Conservation (phyloP, 1,284 basidiomycete species). For the Moesziomyces antarcticus region DNA sequence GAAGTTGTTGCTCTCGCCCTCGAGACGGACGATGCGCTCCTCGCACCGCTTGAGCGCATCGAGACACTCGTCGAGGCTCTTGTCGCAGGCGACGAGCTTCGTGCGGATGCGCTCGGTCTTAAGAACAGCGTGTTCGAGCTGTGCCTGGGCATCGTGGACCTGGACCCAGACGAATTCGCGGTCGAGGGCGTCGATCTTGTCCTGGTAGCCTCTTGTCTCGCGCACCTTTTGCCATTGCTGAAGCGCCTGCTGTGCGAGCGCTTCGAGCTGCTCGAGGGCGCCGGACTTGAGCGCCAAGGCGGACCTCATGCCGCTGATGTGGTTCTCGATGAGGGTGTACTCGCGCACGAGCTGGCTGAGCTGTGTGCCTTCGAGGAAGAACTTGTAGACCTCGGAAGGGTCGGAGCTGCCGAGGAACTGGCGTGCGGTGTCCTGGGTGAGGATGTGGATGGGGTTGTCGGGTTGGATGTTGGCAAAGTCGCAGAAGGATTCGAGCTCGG, state of each 20-base stretch:
- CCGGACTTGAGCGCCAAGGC: conserved; percentile 70
- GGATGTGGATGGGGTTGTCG: conserved; percentile 93
- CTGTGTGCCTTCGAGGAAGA: conserved; percentile 93
- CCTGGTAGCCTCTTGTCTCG: conserved; percentile 78
- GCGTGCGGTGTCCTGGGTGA: conserved; percentile 73
- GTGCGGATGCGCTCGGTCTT: conserved; percentile 39
- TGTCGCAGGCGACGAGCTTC: conserved; percentile 40
- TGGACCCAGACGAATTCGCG: conserved; percentile 90
- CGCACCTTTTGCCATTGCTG: conserved; percentile 78
- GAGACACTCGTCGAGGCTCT: conserved; percentile 26
- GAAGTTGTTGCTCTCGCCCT: conserved; percentile 57
- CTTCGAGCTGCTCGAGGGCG: conserved; percentile 78
- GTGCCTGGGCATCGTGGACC: conserved; percentile 77
- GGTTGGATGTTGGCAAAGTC: conserved; percentile 97
- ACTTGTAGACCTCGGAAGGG: conserved; percentile 85
- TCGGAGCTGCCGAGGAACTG: conserved; percentile 88
- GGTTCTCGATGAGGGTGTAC: conserved; percentile 78
- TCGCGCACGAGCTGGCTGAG: conserved; percentile 87
- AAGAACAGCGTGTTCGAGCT: conserved; percentile 39
- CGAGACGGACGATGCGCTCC: conserved; percentile 31
- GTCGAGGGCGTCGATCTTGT: conserved; percentile 78
- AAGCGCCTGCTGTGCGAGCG: conserved; percentile 74
- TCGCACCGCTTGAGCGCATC: conserved; percentile 35
- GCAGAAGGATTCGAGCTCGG: conserved; percentile 87
- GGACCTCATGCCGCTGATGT: conserved; percentile 54